Conservation (phyloP, 2,329 filamentous ascomycete genomes). For the Akanthomyces dipterigenus region DNA sequence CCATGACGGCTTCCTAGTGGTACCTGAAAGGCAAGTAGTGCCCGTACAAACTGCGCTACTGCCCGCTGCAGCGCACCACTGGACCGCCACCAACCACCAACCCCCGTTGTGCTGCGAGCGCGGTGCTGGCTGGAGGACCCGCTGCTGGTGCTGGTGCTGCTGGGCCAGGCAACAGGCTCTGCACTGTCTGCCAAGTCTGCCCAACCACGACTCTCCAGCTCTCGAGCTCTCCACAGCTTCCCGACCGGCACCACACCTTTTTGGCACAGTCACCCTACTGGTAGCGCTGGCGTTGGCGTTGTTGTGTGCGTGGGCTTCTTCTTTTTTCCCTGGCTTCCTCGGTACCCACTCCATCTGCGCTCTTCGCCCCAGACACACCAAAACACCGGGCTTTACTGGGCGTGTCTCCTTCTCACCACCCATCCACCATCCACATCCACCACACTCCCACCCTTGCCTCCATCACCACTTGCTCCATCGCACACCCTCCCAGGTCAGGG, state of each 20-base stretch:
- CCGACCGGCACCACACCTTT: background rate
- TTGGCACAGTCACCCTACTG: background rate
- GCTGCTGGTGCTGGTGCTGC: no score
- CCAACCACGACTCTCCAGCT: background rate
- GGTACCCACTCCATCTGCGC: conserved; percentile 1
- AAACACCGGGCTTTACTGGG: conserved; percentile 7
- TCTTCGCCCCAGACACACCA: conserved; percentile 9
- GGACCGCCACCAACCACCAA: background rate
- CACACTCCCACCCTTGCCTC: background rate
- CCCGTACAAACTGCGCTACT: background rate
- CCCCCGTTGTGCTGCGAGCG: no score
- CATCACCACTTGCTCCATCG: background rate
- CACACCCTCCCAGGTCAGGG: background rate
- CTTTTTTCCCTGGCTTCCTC: background rate
- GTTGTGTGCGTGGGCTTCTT: background rate
- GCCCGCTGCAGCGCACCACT: background rate
- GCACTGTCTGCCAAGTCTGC: background rate
- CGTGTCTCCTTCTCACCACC: conserved; percentile 2
- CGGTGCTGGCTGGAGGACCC: background rate
- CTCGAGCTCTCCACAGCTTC: background rate
- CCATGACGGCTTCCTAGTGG: conserved; percentile 1
- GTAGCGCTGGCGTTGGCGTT: background rate
- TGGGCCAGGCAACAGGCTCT: no score
- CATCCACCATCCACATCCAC: background rate
- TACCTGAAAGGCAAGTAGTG: background rate